Conservation (phyloP, 192 early-diverging fungal genomes). For the Paraglomus brasilianum region DNA sequence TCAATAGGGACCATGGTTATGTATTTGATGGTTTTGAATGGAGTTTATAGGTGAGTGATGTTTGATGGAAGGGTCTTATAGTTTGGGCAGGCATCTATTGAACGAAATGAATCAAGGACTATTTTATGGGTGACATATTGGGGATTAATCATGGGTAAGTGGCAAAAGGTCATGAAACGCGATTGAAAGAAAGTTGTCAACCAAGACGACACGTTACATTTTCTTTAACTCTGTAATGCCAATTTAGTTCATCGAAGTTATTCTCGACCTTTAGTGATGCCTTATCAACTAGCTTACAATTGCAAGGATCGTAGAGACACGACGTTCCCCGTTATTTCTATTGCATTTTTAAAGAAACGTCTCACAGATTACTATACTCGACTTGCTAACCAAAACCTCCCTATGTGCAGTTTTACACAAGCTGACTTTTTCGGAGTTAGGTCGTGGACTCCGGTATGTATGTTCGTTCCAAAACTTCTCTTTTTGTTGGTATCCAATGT, state of each 20-base stretch:
- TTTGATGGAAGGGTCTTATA: background rate
- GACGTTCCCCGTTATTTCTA: background rate
- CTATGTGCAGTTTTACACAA: conserved; percentile 54
- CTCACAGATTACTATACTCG: conserved; percentile 1
- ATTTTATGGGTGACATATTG: background rate
- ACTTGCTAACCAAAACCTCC: background rate
- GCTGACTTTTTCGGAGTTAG: conserved; percentile 70
- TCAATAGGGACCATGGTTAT: conserved; percentile 60
- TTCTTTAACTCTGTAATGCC: background rate
- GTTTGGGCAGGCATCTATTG: background rate
- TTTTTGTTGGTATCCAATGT: no score
- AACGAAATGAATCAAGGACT: background rate
- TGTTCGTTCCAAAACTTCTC: no score
- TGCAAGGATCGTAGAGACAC: conserved; percentile 3
- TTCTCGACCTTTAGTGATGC: no score
- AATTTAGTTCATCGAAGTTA: no score
- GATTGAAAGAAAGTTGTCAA: background rate
- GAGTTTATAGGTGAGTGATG: conserved; percentile 56
- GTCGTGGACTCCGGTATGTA: conserved; percentile 66
- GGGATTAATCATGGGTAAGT: background rate
- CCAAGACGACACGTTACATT: background rate
- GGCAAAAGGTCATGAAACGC: background rate
- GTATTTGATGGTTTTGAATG: conserved; percentile 55
- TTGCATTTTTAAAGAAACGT: background rate
- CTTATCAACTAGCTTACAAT: background rate